Conservation (phyloP, 257 asterid genomes). For the Oldenlandia corymbosa region DNA sequence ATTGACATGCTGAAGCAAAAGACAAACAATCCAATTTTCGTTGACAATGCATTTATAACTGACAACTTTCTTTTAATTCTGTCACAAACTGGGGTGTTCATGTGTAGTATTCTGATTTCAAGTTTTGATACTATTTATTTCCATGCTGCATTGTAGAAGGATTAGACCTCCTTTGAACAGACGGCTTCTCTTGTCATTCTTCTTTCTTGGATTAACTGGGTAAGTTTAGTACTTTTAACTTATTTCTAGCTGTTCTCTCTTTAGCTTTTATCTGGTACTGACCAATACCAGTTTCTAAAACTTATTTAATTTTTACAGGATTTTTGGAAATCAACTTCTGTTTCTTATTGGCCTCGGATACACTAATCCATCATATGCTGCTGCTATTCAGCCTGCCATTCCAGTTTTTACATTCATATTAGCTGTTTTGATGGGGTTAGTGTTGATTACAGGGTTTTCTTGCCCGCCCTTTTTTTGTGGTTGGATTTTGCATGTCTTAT, state of each 20-base stretch:
- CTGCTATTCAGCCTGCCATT: slow-evolving; percentile 92
- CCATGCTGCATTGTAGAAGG: slow-evolving; percentile 49
- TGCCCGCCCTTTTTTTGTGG: slow-evolving; percentile 6
- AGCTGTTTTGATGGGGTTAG: slow-evolving; percentile 90
- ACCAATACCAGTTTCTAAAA: neutral
- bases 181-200: slow-evolving; percentile 57
- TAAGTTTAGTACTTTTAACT: slow-evolving; percentile 22
- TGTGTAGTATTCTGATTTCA: neutral
- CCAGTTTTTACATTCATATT: slow-evolving; percentile 94
- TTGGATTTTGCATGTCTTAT: neutral
- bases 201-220: slow-evolving; percentile 98
- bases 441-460: slow-evolving; percentile 20
- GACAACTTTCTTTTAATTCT: neutral
- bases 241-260: slow-evolving; percentile 5
- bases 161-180: slow-evolving; percentile 60
- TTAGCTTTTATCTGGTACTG: neutral
- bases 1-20: slow-evolving; percentile 1
- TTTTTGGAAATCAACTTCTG: slow-evolving; percentile 90
- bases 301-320: slow-evolving; percentile 39
- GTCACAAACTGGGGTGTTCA: neutral
- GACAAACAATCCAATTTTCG: neutral
- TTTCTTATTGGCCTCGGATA: slow-evolving; percentile 93
- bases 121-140: slow-evolving; percentile 11
- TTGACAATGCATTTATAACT: neutral
- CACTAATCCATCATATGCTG: slow-evolving; percentile 94